phyloP scores from a whole-genome alignment of 2,329 filamentous ascomycete species.

The Gremmenia infestans region DNA sequence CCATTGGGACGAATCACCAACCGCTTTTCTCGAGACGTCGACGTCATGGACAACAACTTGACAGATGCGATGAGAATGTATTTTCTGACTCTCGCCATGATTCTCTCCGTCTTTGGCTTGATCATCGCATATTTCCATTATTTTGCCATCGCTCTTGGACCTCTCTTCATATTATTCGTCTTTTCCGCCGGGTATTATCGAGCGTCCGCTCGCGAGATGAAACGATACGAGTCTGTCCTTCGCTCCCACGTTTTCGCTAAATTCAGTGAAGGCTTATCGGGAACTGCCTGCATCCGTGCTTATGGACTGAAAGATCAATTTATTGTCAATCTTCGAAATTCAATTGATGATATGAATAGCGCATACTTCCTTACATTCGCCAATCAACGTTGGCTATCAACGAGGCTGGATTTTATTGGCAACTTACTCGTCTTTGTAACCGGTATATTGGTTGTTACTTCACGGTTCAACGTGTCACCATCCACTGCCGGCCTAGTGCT shows the following conservation, averaged over 20 bases:
- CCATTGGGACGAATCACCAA: constrained; percentile 94
- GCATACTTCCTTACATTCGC: constrained; percentile 95
- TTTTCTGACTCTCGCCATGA: constrained; percentile 77
- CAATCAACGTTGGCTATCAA: constrained; percentile 89
- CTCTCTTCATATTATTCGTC: constrained; percentile 71
- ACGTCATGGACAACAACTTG: constrained; percentile 92
- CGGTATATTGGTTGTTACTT: constrained; percentile 87
- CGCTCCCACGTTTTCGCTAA: constrained; percentile 85
- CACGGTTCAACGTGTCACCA: constrained; percentile 77
- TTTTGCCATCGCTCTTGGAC: constrained; percentile 59
- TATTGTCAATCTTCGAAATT: constrained; percentile 58
- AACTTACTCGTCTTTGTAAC: constrained; percentile 81
- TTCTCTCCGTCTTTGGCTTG: constrained; percentile 76
- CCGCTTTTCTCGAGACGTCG: constrained; percentile 90
- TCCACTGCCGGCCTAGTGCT: constrained; percentile 84
- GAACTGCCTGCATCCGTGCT: constrained; percentile 79
- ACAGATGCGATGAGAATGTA: constrained; percentile 91
- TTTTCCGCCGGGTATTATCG: constrained; percentile 85
- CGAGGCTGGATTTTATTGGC: constrained; percentile 79
- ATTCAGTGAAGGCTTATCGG: constrained; percentile 83
- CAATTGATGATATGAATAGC: constrained; percentile 87
- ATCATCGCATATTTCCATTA: constrained; percentile 96
- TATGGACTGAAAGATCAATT: constrained; percentile 81
- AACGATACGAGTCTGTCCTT: constrained; percentile 86
- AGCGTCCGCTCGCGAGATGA: constrained; percentile 86